These are phyloP conservation scores for Verticillium alfalfae DNA, from an alignment of 2,329 filamentous ascomycete genomes.

Conservation along the genomic window DNA sequence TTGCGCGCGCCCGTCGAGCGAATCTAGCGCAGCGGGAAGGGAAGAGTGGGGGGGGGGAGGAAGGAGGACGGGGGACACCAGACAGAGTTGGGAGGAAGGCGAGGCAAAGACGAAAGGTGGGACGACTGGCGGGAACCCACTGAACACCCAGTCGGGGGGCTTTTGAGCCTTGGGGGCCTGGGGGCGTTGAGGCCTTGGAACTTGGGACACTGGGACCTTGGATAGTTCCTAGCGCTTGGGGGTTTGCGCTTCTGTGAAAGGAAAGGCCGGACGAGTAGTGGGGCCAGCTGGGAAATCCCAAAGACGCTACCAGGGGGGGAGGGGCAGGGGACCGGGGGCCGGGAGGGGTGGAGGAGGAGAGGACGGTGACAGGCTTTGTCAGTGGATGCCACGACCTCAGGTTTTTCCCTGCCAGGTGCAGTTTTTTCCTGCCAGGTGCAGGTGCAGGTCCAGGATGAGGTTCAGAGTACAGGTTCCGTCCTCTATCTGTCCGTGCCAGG, in stretches of 20 bases:
- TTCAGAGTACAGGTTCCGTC: no score
- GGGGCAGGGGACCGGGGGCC: no score
- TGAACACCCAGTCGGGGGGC: not conserved
- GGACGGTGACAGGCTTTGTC: not conserved
- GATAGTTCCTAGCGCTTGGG: no score
- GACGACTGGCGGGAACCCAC: conserved; percentile 4
- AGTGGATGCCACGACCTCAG: not conserved
- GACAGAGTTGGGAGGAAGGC: not conserved
- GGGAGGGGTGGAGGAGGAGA: not conserved
- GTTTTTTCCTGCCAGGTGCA: not conserved
- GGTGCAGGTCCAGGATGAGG: not conserved
- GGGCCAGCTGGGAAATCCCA: no score
- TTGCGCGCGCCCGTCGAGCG: not conserved
- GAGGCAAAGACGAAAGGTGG: conserved; percentile 5
- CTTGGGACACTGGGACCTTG: no score
- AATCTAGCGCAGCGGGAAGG: not conserved
- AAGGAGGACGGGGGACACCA: no score
- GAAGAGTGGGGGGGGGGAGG: conserved; percentile 10
- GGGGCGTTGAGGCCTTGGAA: not conserved
- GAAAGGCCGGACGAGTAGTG: no score
- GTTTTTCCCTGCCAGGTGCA: no score
- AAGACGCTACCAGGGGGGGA: no score
- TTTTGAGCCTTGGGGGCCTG: not conserved
- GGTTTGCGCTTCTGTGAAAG: no score
- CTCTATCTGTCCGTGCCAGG: no score